Evolutionary conservation across 106 monocot genomes (phyloP).

Genomic region (Vanilla planifolia): DNA sequence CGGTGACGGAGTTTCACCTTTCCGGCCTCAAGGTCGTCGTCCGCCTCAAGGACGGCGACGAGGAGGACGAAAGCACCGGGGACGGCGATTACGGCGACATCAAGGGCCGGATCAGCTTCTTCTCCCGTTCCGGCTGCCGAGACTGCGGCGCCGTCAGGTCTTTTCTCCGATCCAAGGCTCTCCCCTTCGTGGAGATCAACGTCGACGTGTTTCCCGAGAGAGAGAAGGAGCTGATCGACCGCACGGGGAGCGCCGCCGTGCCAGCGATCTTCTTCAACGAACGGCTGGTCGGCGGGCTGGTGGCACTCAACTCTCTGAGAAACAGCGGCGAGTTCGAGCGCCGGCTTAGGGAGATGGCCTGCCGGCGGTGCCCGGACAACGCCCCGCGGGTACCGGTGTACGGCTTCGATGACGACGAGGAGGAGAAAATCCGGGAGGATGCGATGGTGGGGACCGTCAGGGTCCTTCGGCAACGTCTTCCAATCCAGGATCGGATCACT

Average conservation of each 20-base stretch:
- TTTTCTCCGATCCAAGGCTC: constrained; percentile 47
- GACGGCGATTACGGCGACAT: constrained; percentile 11
- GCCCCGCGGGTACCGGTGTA: constrained; percentile 64
- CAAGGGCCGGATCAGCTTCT: constrained; percentile 80
- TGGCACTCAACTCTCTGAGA: constrained; percentile 71
- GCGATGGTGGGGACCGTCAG: constrained; percentile 39
- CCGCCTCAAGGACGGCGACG: constrained; percentile 24
- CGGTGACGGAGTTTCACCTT: constrained; percentile 66
- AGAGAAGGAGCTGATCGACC: constrained; percentile 56
- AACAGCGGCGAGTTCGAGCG: constrained; percentile 91
- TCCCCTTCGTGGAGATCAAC: constrained; percentile 91
- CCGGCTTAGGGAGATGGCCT: constrained; percentile 48
- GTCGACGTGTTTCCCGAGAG: constrained; percentile 87
- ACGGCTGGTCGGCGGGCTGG: constrained; percentile 68
- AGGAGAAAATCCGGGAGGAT: constrained; percentile 14
- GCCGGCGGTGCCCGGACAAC: constrained; percentile 44
- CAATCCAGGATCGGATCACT: constrained; percentile 69
- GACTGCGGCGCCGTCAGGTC: constrained; percentile 77
- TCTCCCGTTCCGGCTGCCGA: constrained; percentile 87
- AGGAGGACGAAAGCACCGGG: not conserved
- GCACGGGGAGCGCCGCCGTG: constrained; percentile 50
- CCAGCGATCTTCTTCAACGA: constrained; percentile 93
- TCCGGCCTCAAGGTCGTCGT: constrained; percentile 71
- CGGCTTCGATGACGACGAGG: constrained; percentile 64
- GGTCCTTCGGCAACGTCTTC: constrained; percentile 50